Base-by-base conservation (phyloP, 108 stramenopile genomes). In the Nannochloropsis oceanica region DNA sequence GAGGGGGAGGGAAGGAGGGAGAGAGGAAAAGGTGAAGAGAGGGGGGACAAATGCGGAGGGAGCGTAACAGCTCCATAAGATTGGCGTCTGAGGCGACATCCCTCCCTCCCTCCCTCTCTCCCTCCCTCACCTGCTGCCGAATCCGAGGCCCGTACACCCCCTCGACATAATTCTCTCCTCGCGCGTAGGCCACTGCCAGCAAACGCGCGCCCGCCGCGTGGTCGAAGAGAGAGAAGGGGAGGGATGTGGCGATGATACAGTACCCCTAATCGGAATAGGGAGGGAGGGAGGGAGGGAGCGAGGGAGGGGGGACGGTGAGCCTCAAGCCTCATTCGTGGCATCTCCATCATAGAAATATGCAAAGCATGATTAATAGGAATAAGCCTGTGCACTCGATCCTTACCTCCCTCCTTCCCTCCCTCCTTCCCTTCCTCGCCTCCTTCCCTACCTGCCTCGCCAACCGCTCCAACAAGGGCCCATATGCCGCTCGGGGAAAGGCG, bases 391-490 rank as follows among this genome's bases (percentile, higher is more conserved):
- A 18, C 59, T 18, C 59, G 10, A 73, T n/a, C 18, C 0, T 73
- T n/a, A 10, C 2, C 59, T 73, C 59, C 59, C 22, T 73, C n/a
- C 59, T n/a, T n/a, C 25, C 83, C 12, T 34, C 83, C 87, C 87
- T 80, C 79, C 83, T 20, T 87, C 80, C 13, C 43, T 34, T 34
- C 5, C 34, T 5, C 34, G 34, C 34, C 34, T 22, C 20, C 12
- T 14, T n/a, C 25, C 83, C 12, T 34, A 87, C 87, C 87, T 80
- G 83, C 83, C 18, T 87, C 80, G 8, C 43, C 87, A 79, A 87
- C 42, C 8, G 42, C 81, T 87, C 87, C 46, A 87, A 80, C 22
- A 87, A 25, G 9, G 87, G 44, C 1, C 84, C 87, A 81, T 87
- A 87, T 25, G 87, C 46, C 46, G 27, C 84, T 42, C 81, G 27